A percentile compares a stretch with the other conserved stretches of the same genome.
These are phyloP conservation scores for Ophiocordyceps sinensis DNA, from an alignment of 2,329 filamentous ascomycete species.

Conservation along the genomic window DNA sequence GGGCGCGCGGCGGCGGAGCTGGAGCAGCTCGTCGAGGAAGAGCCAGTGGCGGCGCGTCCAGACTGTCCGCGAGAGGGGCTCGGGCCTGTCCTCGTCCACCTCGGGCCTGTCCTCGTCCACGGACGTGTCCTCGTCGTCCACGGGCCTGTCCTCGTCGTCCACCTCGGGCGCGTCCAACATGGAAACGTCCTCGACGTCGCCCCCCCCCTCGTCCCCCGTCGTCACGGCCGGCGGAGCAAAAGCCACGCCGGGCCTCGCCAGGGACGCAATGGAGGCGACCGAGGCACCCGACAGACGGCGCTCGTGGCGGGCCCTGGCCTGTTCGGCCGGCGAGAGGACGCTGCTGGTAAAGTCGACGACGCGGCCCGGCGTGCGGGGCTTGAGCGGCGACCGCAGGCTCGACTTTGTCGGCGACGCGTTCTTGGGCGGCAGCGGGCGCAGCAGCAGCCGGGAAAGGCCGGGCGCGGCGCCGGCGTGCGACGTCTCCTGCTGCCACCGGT, in stretches of 20 bases:
- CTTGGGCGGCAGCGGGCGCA: constrained; percentile 33
- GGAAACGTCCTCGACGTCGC: constrained; percentile 8
- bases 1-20: constrained; percentile 28
- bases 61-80: constrained; percentile 22
- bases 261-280: constrained; percentile 4
- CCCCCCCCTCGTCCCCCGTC: constrained; percentile 15
- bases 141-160: no score
- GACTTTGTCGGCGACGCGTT: constrained; percentile 43
- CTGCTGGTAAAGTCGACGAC: constrained; percentile 44
- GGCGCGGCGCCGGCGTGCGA: constrained; percentile 21
- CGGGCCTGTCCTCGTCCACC: no score
- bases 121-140: no score
- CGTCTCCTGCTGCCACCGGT: constrained; percentile 25
- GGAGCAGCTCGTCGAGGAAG: constrained; percentile 34
- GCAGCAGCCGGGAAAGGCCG: constrained; percentile 16
- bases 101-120: no score
- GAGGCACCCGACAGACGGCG: constrained; percentile 10
- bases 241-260: no score
- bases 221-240: constrained; percentile 3
- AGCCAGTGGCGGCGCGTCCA: constrained; percentile 41
- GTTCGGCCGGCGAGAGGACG: constrained; percentile 29
- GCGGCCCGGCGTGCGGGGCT: constrained; percentile 41
- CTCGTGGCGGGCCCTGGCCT: constrained; percentile 19
- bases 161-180: constrained; percentile 9
- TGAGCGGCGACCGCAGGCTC: constrained; percentile 40